A percentile compares a stretch with the other conserved stretches of the same genome.
These are phyloP conservation scores for Plasmodium sp. DNA, from an alignment of 169 alveolate genomes.

Conservation along the genomic window DNA sequence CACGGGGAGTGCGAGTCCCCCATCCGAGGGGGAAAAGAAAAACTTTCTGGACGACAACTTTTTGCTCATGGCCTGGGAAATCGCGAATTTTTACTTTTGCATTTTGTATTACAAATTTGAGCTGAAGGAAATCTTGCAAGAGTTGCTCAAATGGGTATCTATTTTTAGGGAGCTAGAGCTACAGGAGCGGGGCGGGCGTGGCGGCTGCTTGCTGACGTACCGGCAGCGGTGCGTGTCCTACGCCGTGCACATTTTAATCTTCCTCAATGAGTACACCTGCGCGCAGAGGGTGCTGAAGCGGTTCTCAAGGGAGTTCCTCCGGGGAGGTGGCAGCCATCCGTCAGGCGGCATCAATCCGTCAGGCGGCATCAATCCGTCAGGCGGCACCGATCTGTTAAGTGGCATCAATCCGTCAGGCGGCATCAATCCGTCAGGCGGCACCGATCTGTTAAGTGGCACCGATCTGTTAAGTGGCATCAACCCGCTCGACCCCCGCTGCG, in stretches of 20 bases:
- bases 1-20: not conserved
- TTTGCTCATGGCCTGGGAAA: conserved; percentile 64
- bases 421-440: too few species aligned
- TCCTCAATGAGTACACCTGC: conserved; percentile 27
- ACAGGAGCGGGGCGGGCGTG: not conserved
- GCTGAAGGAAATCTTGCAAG: conserved; percentile 25
- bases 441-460: too few species aligned
- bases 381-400: too few species aligned
- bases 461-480: too few species aligned
- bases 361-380: too few species aligned
- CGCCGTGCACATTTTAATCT: conserved; percentile 29
- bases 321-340: not conserved
- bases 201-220: not conserved
- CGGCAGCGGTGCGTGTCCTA: conserved; percentile 25
- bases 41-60: conserved; percentile 12
- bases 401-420: too few species aligned
- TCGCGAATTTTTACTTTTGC: conserved; percentile 64
- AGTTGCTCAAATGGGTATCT: conserved; percentile 34
- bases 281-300: conserved; percentile 26
- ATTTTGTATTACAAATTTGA: conserved; percentile 57
- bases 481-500: not conserved
- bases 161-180: conserved; percentile 13
- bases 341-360: too few species aligned
- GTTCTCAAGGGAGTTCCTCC: not conserved
- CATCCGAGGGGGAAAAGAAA: not conserved